Conservation (phyloP, 1,139 yeast species). For the Spathaspora sp. region DNA sequence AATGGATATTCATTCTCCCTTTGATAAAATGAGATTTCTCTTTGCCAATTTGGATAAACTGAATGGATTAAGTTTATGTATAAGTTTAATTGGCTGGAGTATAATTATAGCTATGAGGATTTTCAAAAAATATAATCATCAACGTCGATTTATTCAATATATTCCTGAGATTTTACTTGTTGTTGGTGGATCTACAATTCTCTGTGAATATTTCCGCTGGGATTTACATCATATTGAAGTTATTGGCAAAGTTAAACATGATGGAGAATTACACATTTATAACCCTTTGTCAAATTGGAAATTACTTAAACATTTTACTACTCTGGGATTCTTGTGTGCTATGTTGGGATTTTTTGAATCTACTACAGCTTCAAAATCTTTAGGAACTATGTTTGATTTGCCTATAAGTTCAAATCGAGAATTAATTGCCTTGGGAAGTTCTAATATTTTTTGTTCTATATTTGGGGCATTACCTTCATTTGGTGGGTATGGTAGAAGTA, state of each 20-base stretch:
- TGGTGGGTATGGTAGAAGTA: slow-evolving; percentile 96
- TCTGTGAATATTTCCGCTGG: slow-evolving; percentile 58
- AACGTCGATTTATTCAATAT: slow-evolving; percentile 20
- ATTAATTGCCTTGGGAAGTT: slow-evolving; percentile 77
- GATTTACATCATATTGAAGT: slow-evolving; percentile 60
- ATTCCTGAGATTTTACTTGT: slow-evolving; percentile 84
- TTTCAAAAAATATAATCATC: slow-evolving; percentile 33
- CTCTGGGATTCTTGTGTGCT: slow-evolving; percentile 73
- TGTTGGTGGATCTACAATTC: slow-evolving; percentile 60
- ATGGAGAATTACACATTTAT: slow-evolving; percentile 23
- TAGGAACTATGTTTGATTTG: slow-evolving; percentile 62
- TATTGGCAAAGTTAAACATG: slow-evolving; percentile 61
- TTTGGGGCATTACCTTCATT: slow-evolving; percentile 89
- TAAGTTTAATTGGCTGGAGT: slow-evolving; percentile 50
- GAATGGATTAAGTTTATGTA: slow-evolving; percentile 51
- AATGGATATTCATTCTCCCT: slow-evolving; percentile 73
- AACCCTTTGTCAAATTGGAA: slow-evolving; percentile 33
- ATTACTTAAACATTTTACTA: slow-evolving; percentile 43
- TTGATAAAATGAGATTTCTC: slow-evolving; percentile 66
- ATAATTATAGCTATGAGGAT: slow-evolving; percentile 40
- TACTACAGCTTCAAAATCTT: slow-evolving; percentile 85
- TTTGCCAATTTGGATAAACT: slow-evolving; percentile 35
- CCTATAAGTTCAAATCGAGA: slow-evolving; percentile 77
- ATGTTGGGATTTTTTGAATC: slow-evolving; percentile 91
- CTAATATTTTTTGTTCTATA: slow-evolving; percentile 64